phyloP scores from a whole-genome alignment of 441 rosid species.

The Eutrema salsugineum region DNA sequence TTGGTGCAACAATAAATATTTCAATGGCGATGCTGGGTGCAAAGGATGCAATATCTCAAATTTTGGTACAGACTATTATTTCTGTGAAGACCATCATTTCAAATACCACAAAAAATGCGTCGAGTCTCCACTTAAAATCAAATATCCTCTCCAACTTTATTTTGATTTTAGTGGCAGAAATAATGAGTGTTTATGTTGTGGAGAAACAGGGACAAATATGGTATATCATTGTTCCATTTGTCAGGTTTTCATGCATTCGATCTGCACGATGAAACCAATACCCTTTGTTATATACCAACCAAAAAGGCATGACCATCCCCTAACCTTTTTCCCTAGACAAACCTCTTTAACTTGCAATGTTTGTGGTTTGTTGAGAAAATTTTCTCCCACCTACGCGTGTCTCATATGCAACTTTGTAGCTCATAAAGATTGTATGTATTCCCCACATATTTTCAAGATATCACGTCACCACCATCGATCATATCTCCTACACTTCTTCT shows the following conservation, averaged over 20 bases:
- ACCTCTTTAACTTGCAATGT: constrained; percentile 7
- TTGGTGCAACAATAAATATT: constrained; percentile 5
- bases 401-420: constrained; percentile 9
- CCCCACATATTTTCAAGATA: constrained; percentile 11
- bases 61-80: not conserved
- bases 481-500: not conserved
- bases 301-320: constrained; percentile 19
- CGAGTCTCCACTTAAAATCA: not conserved
- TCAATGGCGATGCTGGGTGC: not conserved
- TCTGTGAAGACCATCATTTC: not conserved
- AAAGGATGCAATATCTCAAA: accelerated
- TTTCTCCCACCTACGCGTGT: constrained; percentile 30
- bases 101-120: not conserved
- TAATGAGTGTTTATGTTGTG: not conserved
- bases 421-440: constrained; percentile 25
- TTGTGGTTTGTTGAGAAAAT: constrained; percentile 20
- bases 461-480: constrained; percentile 23
- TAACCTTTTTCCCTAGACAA: not conserved
- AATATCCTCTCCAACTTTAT: constrained; percentile 11
- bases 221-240: not conserved
- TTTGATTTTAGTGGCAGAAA: too few species aligned
- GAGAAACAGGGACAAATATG: accelerated
- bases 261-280: not conserved
- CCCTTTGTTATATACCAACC: not conserved
- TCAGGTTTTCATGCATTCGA: not conserved